These are phyloP conservation scores for Ampelomyces quisqualis DNA, from an alignment of 2,329 filamentous ascomycete species.

Conservation along the genomic window DNA sequence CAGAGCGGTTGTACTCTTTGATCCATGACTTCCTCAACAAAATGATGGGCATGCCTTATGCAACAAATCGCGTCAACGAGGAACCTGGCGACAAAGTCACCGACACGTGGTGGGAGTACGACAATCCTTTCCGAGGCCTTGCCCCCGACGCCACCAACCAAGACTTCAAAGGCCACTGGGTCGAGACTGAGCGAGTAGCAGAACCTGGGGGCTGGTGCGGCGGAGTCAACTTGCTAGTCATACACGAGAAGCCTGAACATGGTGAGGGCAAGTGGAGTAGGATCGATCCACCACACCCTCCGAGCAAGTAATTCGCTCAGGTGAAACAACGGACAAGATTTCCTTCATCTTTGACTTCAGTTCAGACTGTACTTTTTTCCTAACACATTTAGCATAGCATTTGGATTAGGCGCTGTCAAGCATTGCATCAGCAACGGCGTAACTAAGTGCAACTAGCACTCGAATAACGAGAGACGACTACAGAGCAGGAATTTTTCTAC, in stretches of 20 bases:
- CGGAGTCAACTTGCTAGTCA: constrained; percentile 54
- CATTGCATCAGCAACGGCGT: neutral
- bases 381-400: constrained; percentile 22
- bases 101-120: constrained; percentile 55
- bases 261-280: constrained; percentile 38
- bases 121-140: constrained; percentile 31
- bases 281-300: constrained; percentile 29
- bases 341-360: constrained; percentile 4
- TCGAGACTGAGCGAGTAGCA: constrained; percentile 48
- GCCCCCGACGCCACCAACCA: constrained; percentile 25
- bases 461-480: neutral
- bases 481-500: too few species aligned
- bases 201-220: constrained; percentile 59
- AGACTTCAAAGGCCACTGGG: constrained; percentile 32
- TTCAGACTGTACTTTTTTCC: constrained; percentile 11
- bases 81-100: constrained; percentile 57
- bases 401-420: constrained; percentile 13
- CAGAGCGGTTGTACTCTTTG: constrained; percentile 64
- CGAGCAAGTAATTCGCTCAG: constrained; percentile 10
- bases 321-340: constrained; percentile 6
- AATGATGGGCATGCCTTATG: constrained; percentile 58
- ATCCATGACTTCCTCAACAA: constrained; percentile 61
- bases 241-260: constrained; percentile 41
- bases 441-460: neutral
- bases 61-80: constrained; percentile 63